phyloP scores from a whole-genome alignment of 2,329 filamentous ascomycete species.

The Colletotrichum costaricense region DNA sequence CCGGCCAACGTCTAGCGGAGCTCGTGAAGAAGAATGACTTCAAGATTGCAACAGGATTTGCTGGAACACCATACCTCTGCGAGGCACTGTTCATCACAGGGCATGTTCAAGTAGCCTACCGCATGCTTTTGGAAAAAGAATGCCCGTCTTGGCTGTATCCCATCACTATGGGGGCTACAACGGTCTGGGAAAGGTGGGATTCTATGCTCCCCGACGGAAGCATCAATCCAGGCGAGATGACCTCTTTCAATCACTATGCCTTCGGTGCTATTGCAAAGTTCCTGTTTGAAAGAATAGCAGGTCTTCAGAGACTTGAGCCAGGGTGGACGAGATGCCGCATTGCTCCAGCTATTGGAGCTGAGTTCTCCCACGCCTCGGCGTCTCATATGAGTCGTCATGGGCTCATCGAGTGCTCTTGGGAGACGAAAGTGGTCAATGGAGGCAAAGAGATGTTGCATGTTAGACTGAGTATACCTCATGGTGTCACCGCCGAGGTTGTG shows the following conservation, averaged over 20 bases:
- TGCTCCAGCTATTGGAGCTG: neutral
- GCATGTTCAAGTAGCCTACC: slow-evolving; percentile 42
- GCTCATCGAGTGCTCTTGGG: too few relatives aligned
- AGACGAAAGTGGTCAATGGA: too few relatives aligned
- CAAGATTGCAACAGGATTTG: slow-evolving; percentile 39
- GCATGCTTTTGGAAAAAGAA: slow-evolving; percentile 48
- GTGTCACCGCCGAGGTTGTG: too few relatives aligned
- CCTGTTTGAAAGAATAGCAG: slow-evolving; percentile 44
- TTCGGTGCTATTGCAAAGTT: slow-evolving; percentile 52
- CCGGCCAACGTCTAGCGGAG: slow-evolving; percentile 11
- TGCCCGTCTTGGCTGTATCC: slow-evolving; percentile 52
- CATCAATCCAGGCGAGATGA: slow-evolving; percentile 54
- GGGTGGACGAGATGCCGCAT: slow-evolving; percentile 39
- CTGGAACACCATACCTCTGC: slow-evolving; percentile 38
- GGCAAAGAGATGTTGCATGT: too few relatives aligned
- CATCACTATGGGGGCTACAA: slow-evolving; percentile 52
- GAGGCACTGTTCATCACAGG: slow-evolving; percentile 31
- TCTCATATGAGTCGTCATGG: too few relatives aligned
- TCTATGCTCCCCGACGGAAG: slow-evolving; percentile 48
- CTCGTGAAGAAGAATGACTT: slow-evolving; percentile 5
- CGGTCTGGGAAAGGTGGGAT: slow-evolving; percentile 57
- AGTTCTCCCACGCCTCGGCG: slow-evolving; percentile 12
- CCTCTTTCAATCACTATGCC: slow-evolving; percentile 55
- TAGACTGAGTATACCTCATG: too few relatives aligned
- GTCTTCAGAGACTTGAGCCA: slow-evolving; percentile 36